Conservation (phyloP, 116 monocot genomes). For the Cymodocea nodosa region DNA sequence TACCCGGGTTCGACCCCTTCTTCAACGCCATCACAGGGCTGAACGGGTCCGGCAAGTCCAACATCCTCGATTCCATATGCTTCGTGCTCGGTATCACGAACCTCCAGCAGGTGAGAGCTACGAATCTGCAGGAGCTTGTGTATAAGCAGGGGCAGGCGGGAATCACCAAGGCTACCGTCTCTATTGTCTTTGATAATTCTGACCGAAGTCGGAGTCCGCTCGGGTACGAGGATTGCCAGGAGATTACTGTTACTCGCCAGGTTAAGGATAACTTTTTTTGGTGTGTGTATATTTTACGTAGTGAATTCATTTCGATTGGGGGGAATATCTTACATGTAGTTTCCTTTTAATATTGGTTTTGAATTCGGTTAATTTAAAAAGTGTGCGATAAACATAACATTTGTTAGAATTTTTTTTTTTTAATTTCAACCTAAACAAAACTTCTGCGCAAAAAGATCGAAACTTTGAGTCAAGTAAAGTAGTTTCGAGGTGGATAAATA, state of each 20-base stretch:
- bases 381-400: background rate
- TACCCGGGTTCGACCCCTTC: slow-evolving; percentile 86
- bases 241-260: slow-evolving; percentile 92
- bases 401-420: background rate
- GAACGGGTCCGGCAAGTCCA: slow-evolving; percentile 96
- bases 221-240: slow-evolving; percentile 69
- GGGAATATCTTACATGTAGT: no score
- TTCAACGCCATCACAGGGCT: slow-evolving; percentile 99
- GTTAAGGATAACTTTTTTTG: slow-evolving; percentile 8
- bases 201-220: slow-evolving; percentile 70
- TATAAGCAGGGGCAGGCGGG: slow-evolving; percentile 99
- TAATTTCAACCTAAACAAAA: no score
- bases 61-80: slow-evolving; percentile 96
- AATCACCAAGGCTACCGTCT: slow-evolving; percentile 91
- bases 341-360: no score
- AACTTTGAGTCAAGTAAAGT: no score
- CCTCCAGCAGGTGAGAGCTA: slow-evolving; percentile 84
- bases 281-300: no score
- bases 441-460: no score
- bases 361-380: no score
- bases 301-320: no score
- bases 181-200: slow-evolving; percentile 85
- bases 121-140: slow-evolving; percentile 87
- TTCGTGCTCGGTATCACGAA: slow-evolving; percentile 97
- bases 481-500: no score